A percentile compares a stretch with the other conserved stretches of the same genome.
Evolutionary conservation across 306 rosid species (phyloP).

Genomic region (Calophaca sinica): DNA sequence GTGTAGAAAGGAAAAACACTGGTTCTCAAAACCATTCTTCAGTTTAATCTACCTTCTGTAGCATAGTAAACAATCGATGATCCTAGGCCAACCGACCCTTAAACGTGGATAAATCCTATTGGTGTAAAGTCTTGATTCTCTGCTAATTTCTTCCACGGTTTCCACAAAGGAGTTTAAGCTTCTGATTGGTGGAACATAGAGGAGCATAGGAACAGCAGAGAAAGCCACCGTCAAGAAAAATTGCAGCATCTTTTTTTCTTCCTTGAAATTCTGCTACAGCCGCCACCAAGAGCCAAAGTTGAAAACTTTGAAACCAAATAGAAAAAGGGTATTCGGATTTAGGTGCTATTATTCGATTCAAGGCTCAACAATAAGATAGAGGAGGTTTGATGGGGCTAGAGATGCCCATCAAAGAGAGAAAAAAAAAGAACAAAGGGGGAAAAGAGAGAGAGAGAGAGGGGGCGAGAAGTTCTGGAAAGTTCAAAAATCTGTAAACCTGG

Average conservation of each 20-base stretch:
- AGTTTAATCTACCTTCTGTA: conserved; percentile 53
- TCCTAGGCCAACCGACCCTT: conserved; percentile 60
- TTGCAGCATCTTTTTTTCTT: conserved; percentile 46
- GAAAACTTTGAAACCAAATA: neutral
- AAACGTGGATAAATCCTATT: conserved; percentile 59
- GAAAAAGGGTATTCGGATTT: conserved; percentile 29
- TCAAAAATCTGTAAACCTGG: too few species aligned
- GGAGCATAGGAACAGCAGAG: conserved; percentile 72
- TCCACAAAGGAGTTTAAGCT: conserved; percentile 71
- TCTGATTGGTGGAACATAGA: conserved; percentile 80
- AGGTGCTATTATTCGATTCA: neutral
- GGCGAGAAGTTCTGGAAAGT: too few species aligned
- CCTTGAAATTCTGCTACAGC: neutral
- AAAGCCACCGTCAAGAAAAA: conserved; percentile 73
- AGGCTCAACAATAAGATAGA: too few species aligned
- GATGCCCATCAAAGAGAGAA: too few species aligned
- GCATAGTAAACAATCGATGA: conserved; percentile 63
- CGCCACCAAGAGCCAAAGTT: conserved; percentile 9
- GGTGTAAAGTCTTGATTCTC: conserved; percentile 60
- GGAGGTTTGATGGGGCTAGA: too few species aligned
- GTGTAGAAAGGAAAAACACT: neutral
- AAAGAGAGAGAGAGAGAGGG: too few species aligned
- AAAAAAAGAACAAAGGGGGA: too few species aligned
- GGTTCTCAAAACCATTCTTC: neutral
- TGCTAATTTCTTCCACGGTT: conserved; percentile 61